These are phyloP conservation scores for Monilinia vaccinii-corymbosi DNA, from an alignment of 2,329 filamentous ascomycete species.

Conservation along the genomic window DNA sequence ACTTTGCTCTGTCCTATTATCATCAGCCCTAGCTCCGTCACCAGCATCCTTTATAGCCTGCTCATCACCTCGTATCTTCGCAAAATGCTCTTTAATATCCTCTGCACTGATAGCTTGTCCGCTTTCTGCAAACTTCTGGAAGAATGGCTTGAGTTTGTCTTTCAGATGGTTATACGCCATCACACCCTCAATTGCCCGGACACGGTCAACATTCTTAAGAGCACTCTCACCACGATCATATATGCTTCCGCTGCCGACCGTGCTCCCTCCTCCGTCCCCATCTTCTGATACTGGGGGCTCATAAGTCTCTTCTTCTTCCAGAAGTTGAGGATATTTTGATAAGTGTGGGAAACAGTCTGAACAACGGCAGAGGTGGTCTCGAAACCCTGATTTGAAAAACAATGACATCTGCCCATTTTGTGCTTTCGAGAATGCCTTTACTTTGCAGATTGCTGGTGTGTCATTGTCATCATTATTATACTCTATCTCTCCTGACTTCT, in stretches of 20 bases:
- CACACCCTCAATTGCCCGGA: slow-evolving; percentile 87
- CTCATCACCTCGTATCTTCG: slow-evolving; percentile 83
- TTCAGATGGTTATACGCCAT: slow-evolving; percentile 98
- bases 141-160: slow-evolving; percentile 89
- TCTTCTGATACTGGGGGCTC: slow-evolving; percentile 76
- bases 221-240: slow-evolving; percentile 90
- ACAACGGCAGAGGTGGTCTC: slow-evolving; percentile 75
- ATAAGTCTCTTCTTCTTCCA: slow-evolving; percentile 91
- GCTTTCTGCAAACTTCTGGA: slow-evolving; percentile 88
- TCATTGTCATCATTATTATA: background rate
- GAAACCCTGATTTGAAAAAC: slow-evolving; percentile 73
- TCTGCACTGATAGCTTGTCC: slow-evolving; percentile 83
- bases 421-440: slow-evolving; percentile 46
- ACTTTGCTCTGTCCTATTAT: slow-evolving; percentile 37
- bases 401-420: slow-evolving; percentile 61
- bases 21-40: slow-evolving; percentile 26
- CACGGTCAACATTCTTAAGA: slow-evolving; percentile 82
- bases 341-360: slow-evolving; percentile 68
- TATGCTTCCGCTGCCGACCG: slow-evolving; percentile 68
- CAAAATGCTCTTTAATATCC: slow-evolving; percentile 95
- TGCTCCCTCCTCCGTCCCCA: slow-evolving; percentile 45
- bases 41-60: slow-evolving; percentile 33
- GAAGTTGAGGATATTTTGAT: slow-evolving; percentile 63
- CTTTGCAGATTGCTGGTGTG: slow-evolving; percentile 44
- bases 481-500: background rate